Percentiles rank a stretch among this genome's conserved stretches.
Conservation (phyloP, 345 rosid genomes). For the Salix exigua region DNA sequence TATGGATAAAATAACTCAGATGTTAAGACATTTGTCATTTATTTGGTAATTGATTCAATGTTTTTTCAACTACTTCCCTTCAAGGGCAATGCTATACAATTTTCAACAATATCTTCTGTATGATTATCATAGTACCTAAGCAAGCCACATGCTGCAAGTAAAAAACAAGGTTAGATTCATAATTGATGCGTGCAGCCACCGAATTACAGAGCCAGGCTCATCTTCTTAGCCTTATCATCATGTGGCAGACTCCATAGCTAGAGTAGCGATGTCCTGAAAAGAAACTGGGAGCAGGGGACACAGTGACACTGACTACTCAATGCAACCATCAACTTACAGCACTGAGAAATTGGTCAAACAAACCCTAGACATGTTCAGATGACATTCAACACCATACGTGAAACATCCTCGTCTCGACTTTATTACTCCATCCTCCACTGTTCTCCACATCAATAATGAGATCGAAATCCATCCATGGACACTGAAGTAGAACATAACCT, state of each 20-base stretch:
- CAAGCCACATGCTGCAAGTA: background rate
- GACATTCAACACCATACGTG: background rate
- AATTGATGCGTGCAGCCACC: background rate
- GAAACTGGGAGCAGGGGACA: background rate
- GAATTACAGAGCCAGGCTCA: background rate
- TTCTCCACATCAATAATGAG: background rate
- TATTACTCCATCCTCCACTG: no score
- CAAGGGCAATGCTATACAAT: background rate
- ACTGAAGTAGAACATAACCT: background rate
- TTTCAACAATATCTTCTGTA: background rate
- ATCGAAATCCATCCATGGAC: background rate
- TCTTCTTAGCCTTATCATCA: background rate
- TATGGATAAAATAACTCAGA: no score
- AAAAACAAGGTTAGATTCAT: background rate
- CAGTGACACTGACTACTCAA: background rate
- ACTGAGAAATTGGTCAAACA: background rate
- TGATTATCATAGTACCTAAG: background rate
- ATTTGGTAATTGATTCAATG: background rate
- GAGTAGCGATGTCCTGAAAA: background rate
- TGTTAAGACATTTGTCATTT: no score
- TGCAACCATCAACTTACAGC: background rate
- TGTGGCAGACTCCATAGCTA: background rate
- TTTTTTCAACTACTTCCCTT: background rate
- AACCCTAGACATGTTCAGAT: background rate
- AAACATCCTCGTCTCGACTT: background rate